These are phyloP conservation scores for Hibiscus trionum DNA, from an alignment of 345 rosid species.

Conservation along the genomic window DNA sequence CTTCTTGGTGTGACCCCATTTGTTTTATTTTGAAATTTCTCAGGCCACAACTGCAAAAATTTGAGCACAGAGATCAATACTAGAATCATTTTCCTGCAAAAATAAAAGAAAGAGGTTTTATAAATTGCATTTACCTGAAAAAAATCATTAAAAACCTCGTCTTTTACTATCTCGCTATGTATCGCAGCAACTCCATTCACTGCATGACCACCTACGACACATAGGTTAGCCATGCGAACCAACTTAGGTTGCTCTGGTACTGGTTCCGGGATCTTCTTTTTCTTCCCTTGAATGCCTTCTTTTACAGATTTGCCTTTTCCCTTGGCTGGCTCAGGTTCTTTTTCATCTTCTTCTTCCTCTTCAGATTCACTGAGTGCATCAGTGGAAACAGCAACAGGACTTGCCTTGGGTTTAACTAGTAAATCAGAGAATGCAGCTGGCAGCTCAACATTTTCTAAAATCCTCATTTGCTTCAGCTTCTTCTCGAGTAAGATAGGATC, in stretches of 20 bases:
- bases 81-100: conserved; percentile 11
- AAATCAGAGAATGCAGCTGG: conserved; percentile 56
- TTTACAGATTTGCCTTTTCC: conserved; percentile 9
- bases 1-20: conserved; percentile 82
- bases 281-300: conserved; percentile 18
- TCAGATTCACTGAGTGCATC: conserved; percentile 23
- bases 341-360: conserved; percentile 18
- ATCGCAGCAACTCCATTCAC: conserved; percentile 78
- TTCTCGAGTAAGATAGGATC: conserved; percentile 44
- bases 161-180: conserved; percentile 68
- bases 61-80: conserved; percentile 13
- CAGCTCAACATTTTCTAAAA: conserved; percentile 69
- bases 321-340: conserved; percentile 6
- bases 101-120: conserved; percentile 1
- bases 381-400: conserved; percentile 17
- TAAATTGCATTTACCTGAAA: conserved; percentile 34
- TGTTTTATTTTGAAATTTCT: conserved; percentile 70
- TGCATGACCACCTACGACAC: conserved; percentile 56
- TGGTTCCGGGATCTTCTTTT: conserved; percentile 30
- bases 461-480: conserved; percentile 68
- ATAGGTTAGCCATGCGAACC: conserved; percentile 65
- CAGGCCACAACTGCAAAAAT: conserved; percentile 59
- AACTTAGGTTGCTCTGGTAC: conserved; percentile 33
- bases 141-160: conserved; percentile 62
- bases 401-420: conserved; percentile 44